phyloP scores from a whole-genome alignment of 495 filamentous ascomycete species.

The Pseudomonodictys pantanalensis region DNA sequence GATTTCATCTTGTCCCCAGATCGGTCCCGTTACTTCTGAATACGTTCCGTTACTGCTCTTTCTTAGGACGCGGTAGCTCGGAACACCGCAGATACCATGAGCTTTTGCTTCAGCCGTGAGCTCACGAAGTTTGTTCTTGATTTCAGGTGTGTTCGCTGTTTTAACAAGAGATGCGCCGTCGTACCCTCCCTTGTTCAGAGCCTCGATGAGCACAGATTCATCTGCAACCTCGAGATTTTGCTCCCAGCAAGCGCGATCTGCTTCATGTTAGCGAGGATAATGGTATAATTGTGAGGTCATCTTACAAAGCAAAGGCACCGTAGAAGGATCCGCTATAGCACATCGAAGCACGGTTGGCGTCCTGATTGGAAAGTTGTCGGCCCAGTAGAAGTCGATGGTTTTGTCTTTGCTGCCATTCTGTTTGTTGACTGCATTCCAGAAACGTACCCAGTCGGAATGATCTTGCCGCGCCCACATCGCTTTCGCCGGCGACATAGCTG shows the following conservation, averaged over 20 bases:
- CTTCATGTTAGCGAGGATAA: background rate
- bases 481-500: constrained; percentile 17
- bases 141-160: constrained; percentile 5
- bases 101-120: constrained; percentile 29
- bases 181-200: constrained; percentile 21
- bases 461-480: constrained; percentile 18
- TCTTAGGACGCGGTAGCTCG: constrained; percentile 28
- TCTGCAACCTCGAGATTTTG: constrained; percentile 18
- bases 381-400: constrained; percentile 28
- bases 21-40: constrained; percentile 10
- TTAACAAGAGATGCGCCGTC: constrained; percentile 14
- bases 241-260: constrained; percentile 30
- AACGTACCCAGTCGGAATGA: constrained; percentile 26
- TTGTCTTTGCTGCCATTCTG: constrained; percentile 26
- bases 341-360: constrained; percentile 23
- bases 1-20: constrained; percentile 31
- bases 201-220: constrained; percentile 8
- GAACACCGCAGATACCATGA: constrained; percentile 26
- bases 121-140: constrained; percentile 19
- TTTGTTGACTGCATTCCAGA: constrained; percentile 25
- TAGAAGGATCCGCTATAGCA: constrained; percentile 12
- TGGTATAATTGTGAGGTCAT: background rate
- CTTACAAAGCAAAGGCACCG: constrained; percentile 15
- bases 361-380: constrained; percentile 27
- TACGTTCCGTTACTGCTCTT: background rate